Conservation (phyloP, 192 early-diverging fungal genomes). For the Dissophora globulifera region DNA sequence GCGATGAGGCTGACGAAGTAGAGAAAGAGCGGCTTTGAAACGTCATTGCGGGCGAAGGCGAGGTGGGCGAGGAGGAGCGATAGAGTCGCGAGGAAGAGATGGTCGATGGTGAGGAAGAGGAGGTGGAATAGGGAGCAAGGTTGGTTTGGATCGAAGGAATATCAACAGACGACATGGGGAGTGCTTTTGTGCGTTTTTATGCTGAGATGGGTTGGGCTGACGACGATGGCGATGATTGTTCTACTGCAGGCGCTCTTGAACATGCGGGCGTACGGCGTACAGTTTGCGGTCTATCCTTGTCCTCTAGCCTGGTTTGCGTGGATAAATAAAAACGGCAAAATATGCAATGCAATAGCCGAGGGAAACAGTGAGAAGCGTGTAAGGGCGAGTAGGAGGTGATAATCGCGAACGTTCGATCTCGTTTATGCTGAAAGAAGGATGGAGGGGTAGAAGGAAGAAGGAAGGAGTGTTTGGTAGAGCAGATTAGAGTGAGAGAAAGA, state of each 20-base stretch:
- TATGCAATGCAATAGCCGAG: no score
- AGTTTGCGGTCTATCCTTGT: no score
- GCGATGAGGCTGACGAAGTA: slow-evolving; percentile 29
- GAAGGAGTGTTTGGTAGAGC: no score
- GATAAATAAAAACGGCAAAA: no score
- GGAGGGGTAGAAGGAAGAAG: no score
- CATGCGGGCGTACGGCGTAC: no score
- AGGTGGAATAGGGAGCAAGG: slow-evolving; percentile 21
- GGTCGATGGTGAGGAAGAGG: not conserved
- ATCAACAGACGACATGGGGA: slow-evolving; percentile 32
- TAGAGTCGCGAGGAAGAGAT: slow-evolving; percentile 7
- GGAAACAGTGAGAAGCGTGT: not conserved
- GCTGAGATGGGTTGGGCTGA: not conserved
- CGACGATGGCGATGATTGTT: not conserved
- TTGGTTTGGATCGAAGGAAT: slow-evolving; percentile 37
- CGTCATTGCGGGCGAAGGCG: slow-evolving; percentile 13
- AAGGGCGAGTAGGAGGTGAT: not conserved
- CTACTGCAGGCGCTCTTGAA: not conserved
- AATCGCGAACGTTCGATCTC: not conserved
- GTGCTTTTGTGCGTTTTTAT: not conserved
- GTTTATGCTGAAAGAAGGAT: no score
- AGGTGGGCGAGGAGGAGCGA: slow-evolving; percentile 20
- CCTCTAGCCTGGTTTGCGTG: no score
- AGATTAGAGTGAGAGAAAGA: no score
- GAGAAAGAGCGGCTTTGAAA: slow-evolving; percentile 37